phyloP scores from a whole-genome alignment of 139 green algal genomes.

The Chlamydomonas applanata region DNA sequence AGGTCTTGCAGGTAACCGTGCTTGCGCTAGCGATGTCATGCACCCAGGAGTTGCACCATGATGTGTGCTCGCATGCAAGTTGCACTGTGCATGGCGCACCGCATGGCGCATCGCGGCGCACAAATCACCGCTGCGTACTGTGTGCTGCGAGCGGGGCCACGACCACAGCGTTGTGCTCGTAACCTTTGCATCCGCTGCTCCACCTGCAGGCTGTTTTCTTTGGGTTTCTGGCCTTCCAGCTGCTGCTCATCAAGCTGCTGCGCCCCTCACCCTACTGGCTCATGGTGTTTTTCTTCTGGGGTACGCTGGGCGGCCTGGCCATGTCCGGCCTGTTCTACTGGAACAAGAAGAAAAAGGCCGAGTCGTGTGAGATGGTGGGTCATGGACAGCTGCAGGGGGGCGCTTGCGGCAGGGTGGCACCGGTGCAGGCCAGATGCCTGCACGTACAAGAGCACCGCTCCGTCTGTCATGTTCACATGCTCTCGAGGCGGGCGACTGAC shows the following conservation, averaged over 20 bases:
- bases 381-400: not conserved
- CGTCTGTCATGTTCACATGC: not conserved
- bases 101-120: too few relatives aligned
- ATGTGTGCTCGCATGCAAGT: too few relatives aligned
- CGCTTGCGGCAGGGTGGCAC: not conserved
- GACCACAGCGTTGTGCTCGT: too few relatives aligned
- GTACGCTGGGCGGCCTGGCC: slow-evolving; percentile 23
- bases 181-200: too few relatives aligned
- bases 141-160: too few relatives aligned
- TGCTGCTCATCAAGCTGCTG: slow-evolving; percentile 25
- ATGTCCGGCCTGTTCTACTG: slow-evolving; percentile 41
- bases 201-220: slow-evolving; percentile 4
- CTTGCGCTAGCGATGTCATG: not conserved
- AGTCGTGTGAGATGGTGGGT: slow-evolving; percentile 47
- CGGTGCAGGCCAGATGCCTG: not conserved
- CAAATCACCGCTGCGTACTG: too few relatives aligned
- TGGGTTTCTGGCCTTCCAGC: not conserved
- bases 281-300: slow-evolving; percentile 23
- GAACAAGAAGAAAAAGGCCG: slow-evolving; percentile 43
- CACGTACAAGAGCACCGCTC: not conserved
- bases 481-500: too few relatives aligned
- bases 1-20: slow-evolving; percentile 6
- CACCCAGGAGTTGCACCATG: too few relatives aligned
- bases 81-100: too few relatives aligned
- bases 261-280: slow-evolving; percentile 16